Base-by-base conservation (phyloP, 2,329 filamentous ascomycete species). In the Colletotrichum limetticola region DNA sequence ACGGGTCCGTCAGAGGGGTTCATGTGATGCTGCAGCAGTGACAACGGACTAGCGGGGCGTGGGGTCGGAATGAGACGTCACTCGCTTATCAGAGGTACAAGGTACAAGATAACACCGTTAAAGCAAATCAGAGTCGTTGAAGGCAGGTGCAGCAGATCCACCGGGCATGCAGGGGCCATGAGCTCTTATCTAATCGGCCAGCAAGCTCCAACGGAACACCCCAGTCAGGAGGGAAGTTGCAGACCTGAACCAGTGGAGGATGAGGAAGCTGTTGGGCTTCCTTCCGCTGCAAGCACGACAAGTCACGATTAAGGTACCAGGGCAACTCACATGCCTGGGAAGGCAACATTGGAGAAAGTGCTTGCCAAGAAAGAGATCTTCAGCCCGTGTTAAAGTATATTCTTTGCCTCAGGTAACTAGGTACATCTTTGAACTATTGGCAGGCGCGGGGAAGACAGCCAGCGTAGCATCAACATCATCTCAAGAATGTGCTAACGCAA, bases 1-100 rank as follows among this genome's bases (percentile, higher is more conserved):
- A 74, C 71, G 71, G 55, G 68, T 72, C 69, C 37, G 68, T 35
- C 53, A 56, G 70, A 69, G 71, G 66, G 67, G 71, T 73, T 72
- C 71, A 74, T 74, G 71, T 74, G 71, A 74, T 74, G 71, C 68
- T 71, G 58, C 62, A 42, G 49, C 68, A 72, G 68, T 72, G 68
- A 72, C 63, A 71, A 60, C 63, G 62, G 53, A 53, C 58, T 59
- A 71, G 68, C 71, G 71, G 68, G 71, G 71, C 58, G 58, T 68
- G 68, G 68, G 71, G 68, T 63, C 37, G 58, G 42, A 67, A 30
- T 26, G 62, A 61, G 62, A 74, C 68, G 71, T 74, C 71, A 74
- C 60, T 72, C 52, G 71, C 57, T 24, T 63, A 64, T 53, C 9
- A 42, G 42, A 64, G 28, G 62, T 58, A 72, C 57, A 52, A 1